These are phyloP conservation scores for Moesziomyces parantarcticus DNA, from an alignment of 1,284 basidiomycete genomes.

Conservation along the genomic window DNA sequence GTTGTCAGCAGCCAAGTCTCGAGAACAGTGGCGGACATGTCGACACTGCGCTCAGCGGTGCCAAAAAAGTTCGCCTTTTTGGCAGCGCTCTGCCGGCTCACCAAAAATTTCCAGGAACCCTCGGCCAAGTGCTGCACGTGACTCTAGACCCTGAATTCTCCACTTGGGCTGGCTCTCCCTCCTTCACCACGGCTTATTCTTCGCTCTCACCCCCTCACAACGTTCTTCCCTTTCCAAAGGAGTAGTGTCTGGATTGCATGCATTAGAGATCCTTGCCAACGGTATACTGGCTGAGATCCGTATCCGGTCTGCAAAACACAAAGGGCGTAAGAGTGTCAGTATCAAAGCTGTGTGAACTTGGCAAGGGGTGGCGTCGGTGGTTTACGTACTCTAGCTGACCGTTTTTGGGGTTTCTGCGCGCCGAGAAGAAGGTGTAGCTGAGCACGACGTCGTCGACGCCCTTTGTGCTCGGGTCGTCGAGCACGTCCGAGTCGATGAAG, in stretches of 20 bases:
- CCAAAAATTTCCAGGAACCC: conserved; percentile 26
- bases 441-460: conserved; percentile 90
- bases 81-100: neutral
- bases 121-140: conserved; percentile 16
- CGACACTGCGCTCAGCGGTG: neutral
- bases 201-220: neutral
- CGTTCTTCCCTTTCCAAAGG: neutral
- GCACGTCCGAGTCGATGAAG: conserved; percentile 96
- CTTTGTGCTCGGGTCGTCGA: conserved; percentile 88
- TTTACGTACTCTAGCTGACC: conserved; percentile 63
- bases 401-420: conserved; percentile 69
- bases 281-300: conserved; percentile 58
- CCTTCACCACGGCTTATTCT: neutral
- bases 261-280: conserved; percentile 48
- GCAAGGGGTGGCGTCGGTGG: neutral
- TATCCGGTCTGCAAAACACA: conserved; percentile 49
- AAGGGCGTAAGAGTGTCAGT: neutral
- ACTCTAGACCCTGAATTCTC: conserved; percentile 33
- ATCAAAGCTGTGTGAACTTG: too few species aligned
- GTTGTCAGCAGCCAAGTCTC: neutral
- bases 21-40: neutral
- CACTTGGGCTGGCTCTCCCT: neutral
- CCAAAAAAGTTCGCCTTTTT: conserved; percentile 4
- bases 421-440: conserved; percentile 94
- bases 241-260: conserved; percentile 5